Base-by-base conservation (phyloP, 139 green algal genomes). In the Chlorella sp. region DNA sequence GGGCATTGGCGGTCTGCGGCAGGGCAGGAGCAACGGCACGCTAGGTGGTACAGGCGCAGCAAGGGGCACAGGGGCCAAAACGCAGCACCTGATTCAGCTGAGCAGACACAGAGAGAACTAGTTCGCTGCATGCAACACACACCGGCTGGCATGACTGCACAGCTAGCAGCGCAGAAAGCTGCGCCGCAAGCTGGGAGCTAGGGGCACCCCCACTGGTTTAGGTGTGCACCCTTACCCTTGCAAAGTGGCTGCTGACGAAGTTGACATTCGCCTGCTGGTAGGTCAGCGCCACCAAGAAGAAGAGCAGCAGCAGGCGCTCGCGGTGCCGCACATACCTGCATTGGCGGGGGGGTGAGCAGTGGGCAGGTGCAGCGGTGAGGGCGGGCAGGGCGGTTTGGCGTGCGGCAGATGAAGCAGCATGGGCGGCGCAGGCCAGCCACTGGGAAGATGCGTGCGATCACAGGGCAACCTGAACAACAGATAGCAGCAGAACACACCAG, bases 241-340 rank as follows among this genome's bases (percentile, higher is more conserved):
- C 56, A n/a, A 56, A 17, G 39, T 57, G 41, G 7, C 4, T 18
- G 70, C 32, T 36, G 25, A 38, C 15, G 41, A 60, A 44, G 70
- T 78, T 78, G 41, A 23, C 17, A 5, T 30, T 30, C 3, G 39
- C 39, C 26, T 60, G 70, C 41, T 78, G 70, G 70, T 60, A 78
- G 39, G 56, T 28, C 1, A 78, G 39, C 6, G 28, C 41, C 28
- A 56, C 41, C 26, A 56, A 4, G 70, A 78, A 78, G 70, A 78
- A 78, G 25, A 60, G 32, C 70, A 38, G 39, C 70, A 78, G 26
- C 41, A 78, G 18, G 25, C 32, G 39, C 70, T 78, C 70, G 25
- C 70, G 39, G 9, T 56, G 70, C 70, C 11, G 26, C 70, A 78
- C 39, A 13, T 78, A 78, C 70, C 70, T 78, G 70, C 38, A 28